These are phyloP conservation scores for Marsdenia floribunda DNA, from an alignment of 257 asterid genomes.

Conservation along the genomic window DNA sequence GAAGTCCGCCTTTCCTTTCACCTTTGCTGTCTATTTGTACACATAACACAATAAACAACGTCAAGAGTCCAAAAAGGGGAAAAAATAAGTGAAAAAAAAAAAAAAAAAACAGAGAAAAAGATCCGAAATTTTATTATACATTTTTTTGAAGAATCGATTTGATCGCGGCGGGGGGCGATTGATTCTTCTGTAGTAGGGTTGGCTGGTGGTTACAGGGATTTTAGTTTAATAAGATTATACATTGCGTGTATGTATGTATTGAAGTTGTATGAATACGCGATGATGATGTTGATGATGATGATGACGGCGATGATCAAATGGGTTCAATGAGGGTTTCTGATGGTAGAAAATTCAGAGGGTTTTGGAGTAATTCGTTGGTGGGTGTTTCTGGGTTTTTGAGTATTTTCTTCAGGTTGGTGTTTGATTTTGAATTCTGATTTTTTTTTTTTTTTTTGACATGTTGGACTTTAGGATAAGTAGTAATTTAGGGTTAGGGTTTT, in stretches of 20 bases:
- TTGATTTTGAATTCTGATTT: constrained; percentile 26
- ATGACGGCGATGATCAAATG: constrained; percentile 54
- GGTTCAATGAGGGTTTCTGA: constrained; percentile 44
- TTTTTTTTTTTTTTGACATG: constrained; percentile 32
- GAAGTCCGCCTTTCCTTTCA: background rate
- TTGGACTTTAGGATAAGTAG: constrained; percentile 72
- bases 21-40: background rate
- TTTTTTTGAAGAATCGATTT: constrained; percentile 39
- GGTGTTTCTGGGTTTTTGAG: constrained; percentile 42
- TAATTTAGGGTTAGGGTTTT: constrained; percentile 50
- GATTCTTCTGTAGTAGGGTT: constrained; percentile 15
- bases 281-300: constrained; percentile 32
- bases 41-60: constrained; percentile 5
- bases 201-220: constrained; percentile 1
- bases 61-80: background rate
- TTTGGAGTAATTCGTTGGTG: constrained; percentile 30
- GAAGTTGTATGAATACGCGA: constrained; percentile 9
- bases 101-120: background rate
- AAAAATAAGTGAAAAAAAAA: background rate
- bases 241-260: background rate
- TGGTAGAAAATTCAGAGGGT: constrained; percentile 26
- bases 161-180: constrained; percentile 37
- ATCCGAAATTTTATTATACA: constrained; percentile 7
- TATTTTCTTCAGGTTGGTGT: constrained; percentile 31
- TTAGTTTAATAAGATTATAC: background rate